These are phyloP conservation scores for Scheffersomyces insectosa DNA, from an alignment of 1,139 yeast genomes.

Conservation along the genomic window DNA sequence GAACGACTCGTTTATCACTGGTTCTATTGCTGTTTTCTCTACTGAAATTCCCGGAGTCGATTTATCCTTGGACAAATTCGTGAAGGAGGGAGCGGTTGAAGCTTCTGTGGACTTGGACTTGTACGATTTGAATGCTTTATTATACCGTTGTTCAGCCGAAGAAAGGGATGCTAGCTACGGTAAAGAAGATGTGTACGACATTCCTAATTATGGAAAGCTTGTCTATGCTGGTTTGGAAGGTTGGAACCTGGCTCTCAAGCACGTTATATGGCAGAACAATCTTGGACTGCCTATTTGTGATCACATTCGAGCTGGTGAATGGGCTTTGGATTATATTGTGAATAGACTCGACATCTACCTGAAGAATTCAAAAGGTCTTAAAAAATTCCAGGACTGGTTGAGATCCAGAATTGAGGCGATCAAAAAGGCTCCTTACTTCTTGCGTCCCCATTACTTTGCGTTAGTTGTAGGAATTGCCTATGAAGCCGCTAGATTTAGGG, in stretches of 20 bases:
- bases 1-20: constrained; percentile 73
- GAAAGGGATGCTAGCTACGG: constrained; percentile 83
- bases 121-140: constrained; percentile 70
- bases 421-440: constrained; percentile 68
- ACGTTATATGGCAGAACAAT: constrained; percentile 67
- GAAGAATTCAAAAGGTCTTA: constrained; percentile 44
- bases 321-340: constrained; percentile 85
- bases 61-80: constrained; percentile 56
- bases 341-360: constrained; percentile 61
- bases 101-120: constrained; percentile 64
- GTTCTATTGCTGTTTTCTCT: constrained; percentile 82
- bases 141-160: constrained; percentile 82
- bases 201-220: constrained; percentile 73
- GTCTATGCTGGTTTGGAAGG: constrained; percentile 93
- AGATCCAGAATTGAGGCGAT: constrained; percentile 63
- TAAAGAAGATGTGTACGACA: constrained; percentile 64
- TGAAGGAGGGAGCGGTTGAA: constrained; percentile 71
- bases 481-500: constrained; percentile 72
- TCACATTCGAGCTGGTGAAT: constrained; percentile 77
- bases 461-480: constrained; percentile 77
- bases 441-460: constrained; percentile 86
- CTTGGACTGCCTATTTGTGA: constrained; percentile 81
- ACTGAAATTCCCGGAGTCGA: constrained; percentile 67
- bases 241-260: constrained; percentile 72
- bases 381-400: constrained; percentile 68